Evolutionary conservation across 1,284 basidiomycete species (phyloP).

Genomic region (Tetrapyrgos nigripes): DNA sequence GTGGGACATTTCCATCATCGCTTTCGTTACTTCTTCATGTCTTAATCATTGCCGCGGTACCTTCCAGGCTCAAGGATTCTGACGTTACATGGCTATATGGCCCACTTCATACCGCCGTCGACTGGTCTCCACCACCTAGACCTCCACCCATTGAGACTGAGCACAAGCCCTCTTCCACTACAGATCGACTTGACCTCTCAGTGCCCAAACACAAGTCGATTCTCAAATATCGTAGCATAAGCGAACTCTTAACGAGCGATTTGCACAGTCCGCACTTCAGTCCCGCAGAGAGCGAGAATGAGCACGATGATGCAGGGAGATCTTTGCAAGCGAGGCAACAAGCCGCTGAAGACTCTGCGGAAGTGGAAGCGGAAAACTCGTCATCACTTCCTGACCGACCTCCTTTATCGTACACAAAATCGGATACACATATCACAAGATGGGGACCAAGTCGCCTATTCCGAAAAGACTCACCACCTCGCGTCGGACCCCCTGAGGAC

Average conservation of each 20-base stretch:
- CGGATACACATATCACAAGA: conserved; percentile 76
- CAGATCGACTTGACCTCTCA: conserved; percentile 46
- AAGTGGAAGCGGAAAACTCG: conserved; percentile 9
- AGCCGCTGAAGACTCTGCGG: conserved; percentile 23
- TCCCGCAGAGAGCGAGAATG: conserved; percentile 52
- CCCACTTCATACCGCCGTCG: conserved; percentile 91
- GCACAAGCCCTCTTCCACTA: conserved; percentile 35
- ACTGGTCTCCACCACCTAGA: conserved; percentile 67
- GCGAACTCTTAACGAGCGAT: conserved; percentile 82
- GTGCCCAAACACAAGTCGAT: conserved; percentile 81
- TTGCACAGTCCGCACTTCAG: conserved; percentile 66
- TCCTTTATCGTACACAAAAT: conserved; percentile 78
- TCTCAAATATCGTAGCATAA: conserved; percentile 93
- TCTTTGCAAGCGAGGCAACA: conserved; percentile 25
- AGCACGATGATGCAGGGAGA: conserved; percentile 28
- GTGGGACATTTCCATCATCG: conserved; percentile 39
- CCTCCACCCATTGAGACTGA: conserved; percentile 43
- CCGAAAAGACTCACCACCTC: conserved; percentile 72
- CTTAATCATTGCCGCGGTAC: conserved; percentile 3
- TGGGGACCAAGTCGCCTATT: conserved; percentile 58
- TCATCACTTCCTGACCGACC: conserved; percentile 51
- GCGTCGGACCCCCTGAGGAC: conserved; percentile 48
- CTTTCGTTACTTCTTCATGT: conserved; percentile 11
- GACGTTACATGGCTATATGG: conserved; percentile 99
- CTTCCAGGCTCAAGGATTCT: conserved; percentile 93